Conservation (phyloP, 2,329 filamentous ascomycete species). For the Aciculosporium take region DNA sequence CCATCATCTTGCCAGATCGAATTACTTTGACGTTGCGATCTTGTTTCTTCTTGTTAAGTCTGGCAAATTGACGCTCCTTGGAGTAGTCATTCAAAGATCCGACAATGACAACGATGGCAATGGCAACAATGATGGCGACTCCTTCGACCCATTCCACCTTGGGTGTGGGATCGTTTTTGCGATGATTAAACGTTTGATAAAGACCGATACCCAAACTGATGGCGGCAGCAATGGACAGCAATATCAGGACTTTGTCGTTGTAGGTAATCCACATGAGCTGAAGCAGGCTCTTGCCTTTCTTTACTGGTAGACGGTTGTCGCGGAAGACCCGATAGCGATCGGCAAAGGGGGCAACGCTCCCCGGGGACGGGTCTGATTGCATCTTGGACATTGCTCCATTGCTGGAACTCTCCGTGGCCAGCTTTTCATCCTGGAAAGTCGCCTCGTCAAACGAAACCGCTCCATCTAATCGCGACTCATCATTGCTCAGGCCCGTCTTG, state of each 20-base stretch:
- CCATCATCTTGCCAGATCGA: conserved; percentile 54
- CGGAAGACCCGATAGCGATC: conserved; percentile 58
- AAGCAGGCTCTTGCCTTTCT: conserved; percentile 59
- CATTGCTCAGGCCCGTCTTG: conserved; percentile 57
- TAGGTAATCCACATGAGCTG: conserved; percentile 71
- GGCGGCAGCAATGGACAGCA: conserved; percentile 55
- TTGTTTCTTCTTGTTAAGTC: conserved; percentile 66
- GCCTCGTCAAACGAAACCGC: conserved; percentile 59
- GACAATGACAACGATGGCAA: conserved; percentile 61
- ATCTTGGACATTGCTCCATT: conserved; percentile 1
- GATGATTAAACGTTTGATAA: conserved; percentile 56
- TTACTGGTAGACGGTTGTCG: conserved; percentile 59
- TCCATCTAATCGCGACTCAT: conserved; percentile 55
- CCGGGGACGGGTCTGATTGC: conserved; percentile 5
- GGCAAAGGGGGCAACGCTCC: conserved; percentile 29
- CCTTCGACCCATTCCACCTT: conserved; percentile 68
- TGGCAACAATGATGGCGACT: conserved; percentile 69
- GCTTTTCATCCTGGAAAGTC: conserved; percentile 25
- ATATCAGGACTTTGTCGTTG: conserved; percentile 67
- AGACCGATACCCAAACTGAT: conserved; percentile 62
- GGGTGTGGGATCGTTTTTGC: conserved; percentile 35
- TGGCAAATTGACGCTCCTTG: conserved; percentile 67
- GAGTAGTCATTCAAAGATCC: conserved; percentile 69
- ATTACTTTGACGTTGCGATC: conserved; percentile 59
- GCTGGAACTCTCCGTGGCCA: conserved; percentile 17